Base-by-base conservation (phyloP, 208 protist genomes). In the Crithidia sp. region DNA sequence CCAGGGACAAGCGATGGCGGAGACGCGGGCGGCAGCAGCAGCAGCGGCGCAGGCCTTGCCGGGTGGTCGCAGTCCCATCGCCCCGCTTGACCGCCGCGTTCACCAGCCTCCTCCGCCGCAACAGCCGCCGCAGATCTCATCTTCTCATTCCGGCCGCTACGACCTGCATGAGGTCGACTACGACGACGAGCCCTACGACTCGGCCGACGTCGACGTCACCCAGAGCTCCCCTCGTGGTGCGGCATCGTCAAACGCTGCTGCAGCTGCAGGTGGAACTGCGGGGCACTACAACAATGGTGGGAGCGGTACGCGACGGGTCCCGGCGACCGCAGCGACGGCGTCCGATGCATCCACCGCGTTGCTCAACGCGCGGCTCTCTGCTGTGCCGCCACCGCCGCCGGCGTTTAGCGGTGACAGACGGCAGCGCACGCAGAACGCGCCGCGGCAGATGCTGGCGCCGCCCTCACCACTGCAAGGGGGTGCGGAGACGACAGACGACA, bases 401-500 rank as follows among this genome's bases (percentile, higher is more conserved):
- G 69, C 47, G 36, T 56, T 68, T 52, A 60, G 61, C 50, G 61
- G 56, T 37, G 63, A 71, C 36, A 40, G 52, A 13, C 66, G 52
- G 43, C 66, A 63, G 58, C 16, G 41, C 9, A 17, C 28, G 40
- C 65, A 58, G 58, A 52, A 45, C 17, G 17, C 19, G 19, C 55
- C 41, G 2, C 19, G 53, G 8, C 70, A 74, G 63, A 84, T 84
- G 80, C 43, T 84, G n/a, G 80, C 80, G 0, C 81, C 81, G 7
- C 76, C 81, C 7, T 79, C 81, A 14, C 76, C 76, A n/a, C 58
- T 81, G 40, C 68, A 81, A 37, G 62, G 71, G 36, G 50, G 62
- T 5, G 80, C 59, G 6, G 76, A 85, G 56, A 82, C 66, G 28
- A 85, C 81, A 43, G 75, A 81, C 19, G 77, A 82, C 49, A 82